These are phyloP conservation scores for Phytophthora palmivora DNA, from an alignment of 352 stramenopile genomes.

Conservation along the genomic window DNA sequence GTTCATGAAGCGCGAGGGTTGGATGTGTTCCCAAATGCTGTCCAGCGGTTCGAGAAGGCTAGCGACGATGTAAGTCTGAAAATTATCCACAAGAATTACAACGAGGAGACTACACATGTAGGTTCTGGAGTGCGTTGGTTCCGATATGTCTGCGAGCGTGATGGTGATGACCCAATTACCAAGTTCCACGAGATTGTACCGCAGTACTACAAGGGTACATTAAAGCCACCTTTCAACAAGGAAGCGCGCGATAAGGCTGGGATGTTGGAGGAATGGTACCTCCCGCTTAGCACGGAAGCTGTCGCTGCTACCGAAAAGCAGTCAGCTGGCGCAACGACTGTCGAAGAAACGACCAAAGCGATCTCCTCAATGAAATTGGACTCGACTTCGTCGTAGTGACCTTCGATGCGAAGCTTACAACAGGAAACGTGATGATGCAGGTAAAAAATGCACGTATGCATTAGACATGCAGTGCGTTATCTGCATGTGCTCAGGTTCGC, in stretches of 20 bases:
- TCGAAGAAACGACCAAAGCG: constrained; percentile 22
- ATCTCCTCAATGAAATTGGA: constrained; percentile 26
- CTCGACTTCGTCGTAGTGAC: constrained; percentile 1
- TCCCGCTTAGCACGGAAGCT: constrained; percentile 37
- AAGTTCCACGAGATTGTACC: constrained; percentile 61
- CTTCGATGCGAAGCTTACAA: background rate
- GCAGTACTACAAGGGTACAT: constrained; percentile 52
- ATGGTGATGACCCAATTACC: constrained; percentile 38
- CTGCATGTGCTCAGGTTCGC: no score
- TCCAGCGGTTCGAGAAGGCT: constrained; percentile 52
- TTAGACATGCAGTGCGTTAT: no score
- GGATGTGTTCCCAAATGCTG: constrained; percentile 59
- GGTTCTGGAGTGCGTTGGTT: constrained; percentile 52
- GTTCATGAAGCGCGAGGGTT: constrained; percentile 66
- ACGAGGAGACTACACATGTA: constrained; percentile 61
- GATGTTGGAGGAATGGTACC: constrained; percentile 61
- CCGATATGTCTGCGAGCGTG: constrained; percentile 43
- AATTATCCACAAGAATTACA: constrained; percentile 61
- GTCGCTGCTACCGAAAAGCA: constrained; percentile 3
- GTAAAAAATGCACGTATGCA: no score
- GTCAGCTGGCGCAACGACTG: background rate
- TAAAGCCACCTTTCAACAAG: constrained; percentile 73
- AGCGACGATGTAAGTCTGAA: constrained; percentile 46
- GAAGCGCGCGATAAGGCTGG: constrained; percentile 50
- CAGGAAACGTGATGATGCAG: background rate